phyloP scores from a whole-genome alignment of 106 monocot genomes.

The Dendrobium huoshanense region DNA sequence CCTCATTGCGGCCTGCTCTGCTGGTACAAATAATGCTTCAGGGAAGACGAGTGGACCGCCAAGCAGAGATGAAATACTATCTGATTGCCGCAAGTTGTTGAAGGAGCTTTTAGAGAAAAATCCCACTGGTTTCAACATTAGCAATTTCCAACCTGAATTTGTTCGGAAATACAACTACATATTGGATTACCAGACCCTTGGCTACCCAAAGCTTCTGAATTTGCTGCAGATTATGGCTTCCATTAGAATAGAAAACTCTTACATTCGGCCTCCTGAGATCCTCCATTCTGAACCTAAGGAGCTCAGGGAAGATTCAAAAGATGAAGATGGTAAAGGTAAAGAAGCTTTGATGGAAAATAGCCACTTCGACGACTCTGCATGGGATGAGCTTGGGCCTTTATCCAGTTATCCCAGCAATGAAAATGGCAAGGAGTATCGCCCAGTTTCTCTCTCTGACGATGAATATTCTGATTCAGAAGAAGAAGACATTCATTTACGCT shows the following conservation, averaged over 20 bases:
- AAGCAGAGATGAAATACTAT: conserved; percentile 39
- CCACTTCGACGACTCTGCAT: conserved; percentile 30
- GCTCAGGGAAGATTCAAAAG: background rate
- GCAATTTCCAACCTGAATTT: conserved; percentile 50
- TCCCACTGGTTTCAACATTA: conserved; percentile 63
- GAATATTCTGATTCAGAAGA: conserved; percentile 65
- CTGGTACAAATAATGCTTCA: too few species aligned
- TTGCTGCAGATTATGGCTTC: conserved; percentile 68
- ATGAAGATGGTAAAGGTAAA: background rate
- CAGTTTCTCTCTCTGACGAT: conserved; percentile 52
- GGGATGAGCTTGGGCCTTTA: conserved; percentile 74
- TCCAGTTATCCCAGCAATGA: conserved; percentile 9
- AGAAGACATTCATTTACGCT: conserved; percentile 9
- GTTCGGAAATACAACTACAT: conserved; percentile 56
- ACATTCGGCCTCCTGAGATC: conserved; percentile 25
- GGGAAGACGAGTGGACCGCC: conserved; percentile 11
- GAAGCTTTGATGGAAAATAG: conserved; percentile 2
- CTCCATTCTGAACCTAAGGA: background rate
- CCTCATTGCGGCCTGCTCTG: conserved; percentile 27
- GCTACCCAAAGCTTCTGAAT: conserved; percentile 52
- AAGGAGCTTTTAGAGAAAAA: conserved; percentile 43
- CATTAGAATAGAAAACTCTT: conserved; percentile 37
- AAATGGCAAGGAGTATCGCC: background rate
- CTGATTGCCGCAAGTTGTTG: conserved; percentile 58
- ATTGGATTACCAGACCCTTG: conserved; percentile 54